Evolutionary conservation across 2,329 filamentous ascomycete species (phyloP), one percentile per base, ranked within the genome.

Genomic region (Xylaria sp.): DNA sequence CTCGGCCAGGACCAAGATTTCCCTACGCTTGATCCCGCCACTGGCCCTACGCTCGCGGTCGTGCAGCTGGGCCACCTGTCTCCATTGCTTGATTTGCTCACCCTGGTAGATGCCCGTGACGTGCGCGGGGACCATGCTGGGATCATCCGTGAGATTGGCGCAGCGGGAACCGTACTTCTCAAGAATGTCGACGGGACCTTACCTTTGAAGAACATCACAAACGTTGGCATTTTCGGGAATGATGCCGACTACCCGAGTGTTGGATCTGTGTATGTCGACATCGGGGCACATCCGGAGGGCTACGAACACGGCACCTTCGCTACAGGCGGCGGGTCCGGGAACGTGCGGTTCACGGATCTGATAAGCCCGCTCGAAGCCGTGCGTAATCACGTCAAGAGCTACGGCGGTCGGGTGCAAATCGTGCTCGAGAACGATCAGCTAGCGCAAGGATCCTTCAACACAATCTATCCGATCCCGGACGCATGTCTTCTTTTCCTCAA

Each of bases 111-210:
- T 1, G 84, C 88, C 70, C 79, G 81, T 8, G 81, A 83, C 48
- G 82, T 83, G 62, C 85, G 86, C 0, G 88, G 84, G 23, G 83
- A 90, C 73, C 86, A 90, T 41, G 88, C 83, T 4, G 78, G 83
- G 0, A 77, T 90, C 4, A 83, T 88, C 72, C 83, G 87, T 59
- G 87, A 86, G 84, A 86, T 90, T 72, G 84, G 78, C 18, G 78
- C 80, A 15, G 80, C 79, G 66, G 90, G 90, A 23, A 91, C 88
- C 13, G 88, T 94, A 18, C 85, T 95, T 1, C 83, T 95, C 69
- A 95, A 94, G 84, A 94, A 94, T 80, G 82, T 82, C 36, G 84
- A 85, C 70, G 85, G 85, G 43, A 84, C 84, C 1, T 83, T 94
- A 7, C 91, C 91, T 0, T 82, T 89, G 46, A 85, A 85, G 75